Evolutionary conservation across 2,329 filamentous ascomycete species (phyloP).

Genomic region (Penicillium sp.): DNA sequence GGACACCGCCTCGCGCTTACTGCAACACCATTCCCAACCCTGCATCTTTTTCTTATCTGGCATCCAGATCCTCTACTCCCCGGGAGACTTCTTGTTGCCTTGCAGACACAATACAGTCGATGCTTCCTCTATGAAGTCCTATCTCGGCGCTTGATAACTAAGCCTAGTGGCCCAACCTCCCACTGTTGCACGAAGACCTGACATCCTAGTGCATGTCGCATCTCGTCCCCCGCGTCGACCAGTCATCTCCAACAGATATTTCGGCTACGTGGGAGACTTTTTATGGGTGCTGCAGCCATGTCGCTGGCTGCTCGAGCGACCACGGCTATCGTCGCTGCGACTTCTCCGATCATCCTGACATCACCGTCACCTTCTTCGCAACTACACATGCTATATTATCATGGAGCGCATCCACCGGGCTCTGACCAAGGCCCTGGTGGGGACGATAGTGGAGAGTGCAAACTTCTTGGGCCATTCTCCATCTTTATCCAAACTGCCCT

Average conservation of each 20-base stretch:
- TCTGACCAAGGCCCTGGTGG: conserved; percentile 35
- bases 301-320: conserved; percentile 18
- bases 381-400: conserved; percentile 20
- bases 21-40: too few relatives aligned
- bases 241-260: conserved; percentile 4
- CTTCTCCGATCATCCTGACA: conserved; percentile 4
- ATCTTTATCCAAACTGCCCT: conserved; percentile 85
- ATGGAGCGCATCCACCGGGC: conserved; percentile 15
- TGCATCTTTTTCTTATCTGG: neutral
- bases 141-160: conserved; percentile 9
- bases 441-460: conserved; percentile 70
- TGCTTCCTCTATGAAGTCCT: neutral
- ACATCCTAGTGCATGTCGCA: conserved; percentile 9
- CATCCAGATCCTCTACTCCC: neutral
- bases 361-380: conserved; percentile 21
- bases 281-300: conserved; percentile 3
- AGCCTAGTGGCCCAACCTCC: conserved; percentile 4
- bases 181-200: conserved; percentile 8
- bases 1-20: conserved; percentile 17
- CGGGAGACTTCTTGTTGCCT: neutral
- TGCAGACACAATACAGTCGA: neutral
- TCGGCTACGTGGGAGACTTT: neutral
- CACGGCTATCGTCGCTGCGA: conserved; percentile 11
- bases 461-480: conserved; percentile 84
- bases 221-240: conserved; percentile 15